These are phyloP conservation scores for Sugiyamaella mastotermitis DNA, from an alignment of 805 yeast genomes.

Conservation along the genomic window DNA sequence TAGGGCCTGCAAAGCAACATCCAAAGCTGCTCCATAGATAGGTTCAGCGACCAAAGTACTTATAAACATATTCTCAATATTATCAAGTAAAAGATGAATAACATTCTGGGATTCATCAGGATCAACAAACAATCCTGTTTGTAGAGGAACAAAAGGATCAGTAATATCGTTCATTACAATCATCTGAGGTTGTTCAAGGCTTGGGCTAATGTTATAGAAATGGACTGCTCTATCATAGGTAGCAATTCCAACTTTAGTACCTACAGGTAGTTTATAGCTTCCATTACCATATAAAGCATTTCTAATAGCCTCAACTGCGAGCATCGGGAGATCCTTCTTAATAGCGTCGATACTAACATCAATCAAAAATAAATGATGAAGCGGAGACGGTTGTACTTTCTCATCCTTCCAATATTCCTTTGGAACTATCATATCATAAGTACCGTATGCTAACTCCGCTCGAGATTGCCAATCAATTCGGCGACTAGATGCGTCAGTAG, in stretches of 20 bases:
- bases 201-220: slow-evolving; percentile 61
- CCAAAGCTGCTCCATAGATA: slow-evolving; percentile 73
- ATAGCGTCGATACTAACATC: slow-evolving; percentile 61
- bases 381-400: slow-evolving; percentile 37
- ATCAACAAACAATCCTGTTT: slow-evolving; percentile 69
- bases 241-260: slow-evolving; percentile 59
- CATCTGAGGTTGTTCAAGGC: slow-evolving; percentile 50
- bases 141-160: slow-evolving; percentile 78
- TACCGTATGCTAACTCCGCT: slow-evolving; percentile 77
- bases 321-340: slow-evolving; percentile 52
- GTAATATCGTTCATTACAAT: slow-evolving; percentile 62
- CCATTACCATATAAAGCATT: slow-evolving; percentile 38
- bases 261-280: slow-evolving; percentile 26
- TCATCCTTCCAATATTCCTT: slow-evolving; percentile 51
- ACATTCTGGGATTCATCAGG: slow-evolving; percentile 58
- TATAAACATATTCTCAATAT: slow-evolving; percentile 44
- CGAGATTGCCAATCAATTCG: slow-evolving; percentile 57
- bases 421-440: slow-evolving; percentile 81
- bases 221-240: slow-evolving; percentile 69
- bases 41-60: slow-evolving; percentile 48
- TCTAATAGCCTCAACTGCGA: slow-evolving; percentile 66
- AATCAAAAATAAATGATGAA: slow-evolving; percentile 67
- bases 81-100: slow-evolving; percentile 62
- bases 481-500: slow-evolving; percentile 53
- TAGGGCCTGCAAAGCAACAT: slow-evolving; percentile 59